phyloP scores from a whole-genome alignment of 352 stramenopile species.

The Globisporangium perplexum region DNA sequence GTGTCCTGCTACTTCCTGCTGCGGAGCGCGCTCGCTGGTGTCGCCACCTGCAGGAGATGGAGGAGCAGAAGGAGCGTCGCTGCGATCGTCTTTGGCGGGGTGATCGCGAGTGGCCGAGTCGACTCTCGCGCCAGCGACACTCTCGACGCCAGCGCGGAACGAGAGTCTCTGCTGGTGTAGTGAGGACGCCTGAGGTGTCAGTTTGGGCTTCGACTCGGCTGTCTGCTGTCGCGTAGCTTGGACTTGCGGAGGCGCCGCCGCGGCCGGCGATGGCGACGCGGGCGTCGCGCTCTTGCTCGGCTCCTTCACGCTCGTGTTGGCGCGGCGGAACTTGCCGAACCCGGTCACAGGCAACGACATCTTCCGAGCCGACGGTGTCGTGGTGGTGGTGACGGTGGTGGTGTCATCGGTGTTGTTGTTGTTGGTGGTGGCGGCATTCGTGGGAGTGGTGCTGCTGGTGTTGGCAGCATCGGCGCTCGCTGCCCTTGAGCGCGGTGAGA shows the following conservation, averaged over 20 bases:
- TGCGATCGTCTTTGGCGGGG: not conserved
- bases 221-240: not conserved
- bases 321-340: slow-evolving; percentile 47
- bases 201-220: not conserved
- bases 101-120: not conserved
- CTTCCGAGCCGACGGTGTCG: not conserved
- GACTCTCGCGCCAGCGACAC: not conserved
- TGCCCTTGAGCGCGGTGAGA: slow-evolving; percentile 6
- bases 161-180: not conserved
- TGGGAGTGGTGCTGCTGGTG: not conserved
- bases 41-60: no score
- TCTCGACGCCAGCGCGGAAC: not conserved
- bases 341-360: slow-evolving; percentile 14
- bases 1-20: slow-evolving; percentile 2
- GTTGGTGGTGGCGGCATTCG: not conserved
- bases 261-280: not conserved
- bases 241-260: not conserved
- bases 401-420: not conserved
- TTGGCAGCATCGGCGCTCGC: not conserved
- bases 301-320: slow-evolving; percentile 16
- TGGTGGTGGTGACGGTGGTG: not conserved
- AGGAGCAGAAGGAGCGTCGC: not conserved
- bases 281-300: not conserved
- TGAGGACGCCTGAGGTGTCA: not conserved
- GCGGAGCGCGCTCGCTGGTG: not conserved